Evolutionary conservation across 2,329 filamentous ascomycete species (phyloP).

Genomic region (Alternaria brassicae): DNA sequence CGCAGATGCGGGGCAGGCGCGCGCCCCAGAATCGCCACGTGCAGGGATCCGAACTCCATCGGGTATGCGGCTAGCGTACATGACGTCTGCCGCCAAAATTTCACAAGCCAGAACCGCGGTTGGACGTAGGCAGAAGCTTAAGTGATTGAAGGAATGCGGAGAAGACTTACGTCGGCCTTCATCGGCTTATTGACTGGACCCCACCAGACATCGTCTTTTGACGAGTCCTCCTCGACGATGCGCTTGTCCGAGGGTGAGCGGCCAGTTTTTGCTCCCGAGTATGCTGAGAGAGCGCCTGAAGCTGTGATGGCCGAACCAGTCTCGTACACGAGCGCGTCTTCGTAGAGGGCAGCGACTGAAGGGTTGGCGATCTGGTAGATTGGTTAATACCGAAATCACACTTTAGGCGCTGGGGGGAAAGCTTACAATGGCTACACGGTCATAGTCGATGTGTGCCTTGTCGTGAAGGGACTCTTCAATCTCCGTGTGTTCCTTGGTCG

Average conservation of each 20-base stretch:
- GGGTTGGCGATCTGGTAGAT: slow-evolving; percentile 76
- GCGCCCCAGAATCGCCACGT: slow-evolving; percentile 35
- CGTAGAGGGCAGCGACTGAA: slow-evolving; percentile 93
- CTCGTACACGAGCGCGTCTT: slow-evolving; percentile 98
- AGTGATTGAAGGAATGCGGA: slow-evolving; percentile 20
- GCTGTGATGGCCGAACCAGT: slow-evolving; percentile 97
- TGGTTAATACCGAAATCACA: slow-evolving; percentile 19
- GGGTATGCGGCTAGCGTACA: slow-evolving; percentile 41
- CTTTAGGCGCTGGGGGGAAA: neutral
- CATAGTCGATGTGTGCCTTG: slow-evolving; percentile 98
- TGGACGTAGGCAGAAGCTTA: slow-evolving; percentile 12
- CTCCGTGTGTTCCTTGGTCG: slow-evolving; percentile 88
- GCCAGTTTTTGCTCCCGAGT: slow-evolving; percentile 97
- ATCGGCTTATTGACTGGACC: slow-evolving; percentile 99
- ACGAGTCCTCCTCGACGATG: slow-evolving; percentile 89
- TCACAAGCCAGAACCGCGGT: slow-evolving; percentile 36
- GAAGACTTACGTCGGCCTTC: slow-evolving; percentile 82
- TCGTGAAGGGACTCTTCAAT: slow-evolving; percentile 98
- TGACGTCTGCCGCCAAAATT: slow-evolving; percentile 44
- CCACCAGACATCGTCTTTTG: slow-evolving; percentile 97
- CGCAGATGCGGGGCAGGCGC: slow-evolving; percentile 45
- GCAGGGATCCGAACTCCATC: slow-evolving; percentile 41
- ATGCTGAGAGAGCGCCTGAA: slow-evolving; percentile 91
- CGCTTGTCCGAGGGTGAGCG: slow-evolving; percentile 97
- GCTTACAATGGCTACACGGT: slow-evolving; percentile 94